Evolutionary conservation across 176 grass and related monocot species (phyloP).

Genomic region (Eleusine indica): DNA sequence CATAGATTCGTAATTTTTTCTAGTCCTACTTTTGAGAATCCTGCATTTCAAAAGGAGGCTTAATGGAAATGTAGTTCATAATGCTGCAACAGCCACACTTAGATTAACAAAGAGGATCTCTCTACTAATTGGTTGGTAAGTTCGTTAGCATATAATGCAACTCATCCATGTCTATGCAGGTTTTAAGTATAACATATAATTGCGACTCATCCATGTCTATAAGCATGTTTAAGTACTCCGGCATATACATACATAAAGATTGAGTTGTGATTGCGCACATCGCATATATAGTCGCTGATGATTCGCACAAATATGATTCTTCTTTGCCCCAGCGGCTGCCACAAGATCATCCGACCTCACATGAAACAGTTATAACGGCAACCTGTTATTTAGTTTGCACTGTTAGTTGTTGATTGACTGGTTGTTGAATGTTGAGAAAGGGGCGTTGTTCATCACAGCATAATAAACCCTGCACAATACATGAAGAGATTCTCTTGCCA

Average conservation of each 20-base stretch:
- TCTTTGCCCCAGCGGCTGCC: neutral
- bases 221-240: neutral
- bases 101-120: conserved; percentile 2
- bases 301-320: conserved; percentile 41
- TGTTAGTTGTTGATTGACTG: conserved; percentile 19
- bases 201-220: neutral
- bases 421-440: conserved; percentile 1
- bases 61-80: neutral
- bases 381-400: neutral
- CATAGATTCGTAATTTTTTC: too few relatives aligned
- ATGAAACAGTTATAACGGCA: conserved; percentile 49
- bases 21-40: too few relatives aligned
- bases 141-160: conserved; percentile 17
- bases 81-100: neutral
- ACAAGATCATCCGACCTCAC: conserved; percentile 15
- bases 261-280: neutral
- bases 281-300: neutral
- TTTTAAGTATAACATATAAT: neutral
- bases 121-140: conserved; percentile 3
- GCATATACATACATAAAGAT: neutral
- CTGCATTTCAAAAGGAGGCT: too few relatives aligned
- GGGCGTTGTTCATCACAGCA: neutral
- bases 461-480: neutral
- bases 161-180: neutral
- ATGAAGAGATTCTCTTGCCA: neutral